Conservation (phyloP, 768 basidiomycete genomes). For the Leccinum variicolor region DNA sequence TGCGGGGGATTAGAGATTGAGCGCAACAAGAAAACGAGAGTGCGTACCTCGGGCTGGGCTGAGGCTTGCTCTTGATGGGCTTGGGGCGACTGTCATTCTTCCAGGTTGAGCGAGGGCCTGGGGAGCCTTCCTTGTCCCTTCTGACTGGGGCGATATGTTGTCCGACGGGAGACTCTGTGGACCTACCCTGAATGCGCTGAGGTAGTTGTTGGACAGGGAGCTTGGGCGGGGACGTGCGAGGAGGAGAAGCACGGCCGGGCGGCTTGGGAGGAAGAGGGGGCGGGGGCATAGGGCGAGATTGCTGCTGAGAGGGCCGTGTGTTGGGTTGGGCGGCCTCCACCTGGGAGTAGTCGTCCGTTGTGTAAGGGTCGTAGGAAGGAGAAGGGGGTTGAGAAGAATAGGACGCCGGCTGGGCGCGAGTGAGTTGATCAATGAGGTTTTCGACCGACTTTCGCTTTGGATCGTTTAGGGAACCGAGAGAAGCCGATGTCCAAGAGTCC, state of each 20-base stretch:
- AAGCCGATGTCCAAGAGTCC: constrained; percentile 51
- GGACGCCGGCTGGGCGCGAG: constrained; percentile 43
- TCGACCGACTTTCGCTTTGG: constrained; percentile 84
- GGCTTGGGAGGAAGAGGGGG: constrained; percentile 65
- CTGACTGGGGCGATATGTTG: constrained; percentile 37
- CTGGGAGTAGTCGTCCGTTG: constrained; percentile 46
- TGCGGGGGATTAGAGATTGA: constrained; percentile 23
- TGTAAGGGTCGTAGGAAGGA: constrained; percentile 34
- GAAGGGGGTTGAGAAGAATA: constrained; percentile 37
- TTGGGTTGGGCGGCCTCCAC: constrained; percentile 31
- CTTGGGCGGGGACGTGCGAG: constrained; percentile 67
- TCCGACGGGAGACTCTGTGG: constrained; percentile 49
- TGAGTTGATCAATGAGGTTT: constrained; percentile 73
- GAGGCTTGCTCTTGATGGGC: constrained; percentile 42
- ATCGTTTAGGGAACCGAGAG: constrained; percentile 29
- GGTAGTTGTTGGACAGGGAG: constrained; percentile 42
- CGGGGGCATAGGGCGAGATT: constrained; percentile 41
- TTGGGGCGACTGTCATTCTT: constrained; percentile 37
- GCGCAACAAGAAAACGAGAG: background rate
- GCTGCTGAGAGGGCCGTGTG: constrained; percentile 16
- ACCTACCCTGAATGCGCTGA: constrained; percentile 43
- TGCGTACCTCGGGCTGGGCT: constrained; percentile 56
- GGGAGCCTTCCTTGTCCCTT: constrained; percentile 71
- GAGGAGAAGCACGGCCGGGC: constrained; percentile 42
- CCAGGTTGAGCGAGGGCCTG: constrained; percentile 51